Evolutionary conservation across 2,329 filamentous ascomycete genomes (phyloP).

Genomic region (Penicillium sp.): DNA sequence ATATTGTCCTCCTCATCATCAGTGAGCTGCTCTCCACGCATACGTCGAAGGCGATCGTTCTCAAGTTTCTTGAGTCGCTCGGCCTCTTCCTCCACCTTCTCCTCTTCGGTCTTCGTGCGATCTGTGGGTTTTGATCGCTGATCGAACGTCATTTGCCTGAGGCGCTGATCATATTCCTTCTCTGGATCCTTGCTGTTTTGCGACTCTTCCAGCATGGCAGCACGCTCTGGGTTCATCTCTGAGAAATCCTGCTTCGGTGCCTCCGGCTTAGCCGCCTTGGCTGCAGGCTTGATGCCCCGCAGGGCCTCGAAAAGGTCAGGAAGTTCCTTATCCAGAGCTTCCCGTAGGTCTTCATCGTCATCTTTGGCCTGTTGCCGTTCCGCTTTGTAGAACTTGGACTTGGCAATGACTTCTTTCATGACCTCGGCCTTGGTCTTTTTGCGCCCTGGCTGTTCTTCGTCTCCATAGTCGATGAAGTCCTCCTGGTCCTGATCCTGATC

Average conservation of each 20-base stretch:
- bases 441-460: conserved; percentile 66
- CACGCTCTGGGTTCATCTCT: conserved; percentile 63
- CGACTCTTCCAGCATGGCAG: conserved; percentile 59
- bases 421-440: conserved; percentile 97
- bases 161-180: conserved; percentile 80
- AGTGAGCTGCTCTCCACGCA: conserved; percentile 76
- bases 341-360: conserved; percentile 83
- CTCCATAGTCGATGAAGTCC: conserved; percentile 46
- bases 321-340: conserved; percentile 80
- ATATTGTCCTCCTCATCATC: conserved; percentile 55
- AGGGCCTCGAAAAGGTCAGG: conserved; percentile 73
- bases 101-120: conserved; percentile 87
- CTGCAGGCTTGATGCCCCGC: conserved; percentile 54
- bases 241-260: conserved; percentile 45
- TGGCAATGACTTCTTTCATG: conserved; percentile 96
- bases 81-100: conserved; percentile 75
- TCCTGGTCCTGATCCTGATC: conserved; percentile 47
- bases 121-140: conserved; percentile 81
- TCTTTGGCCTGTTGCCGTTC: conserved; percentile 91
- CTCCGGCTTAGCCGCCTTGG: conserved; percentile 55
- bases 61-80: conserved; percentile 77
- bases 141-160: conserved; percentile 81
- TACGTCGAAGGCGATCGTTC: conserved; percentile 75
- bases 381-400: conserved; percentile 93
- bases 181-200: conserved; percentile 70